phyloP scores from a whole-genome alignment of 2,329 filamentous ascomycete genomes.

The Piedraia hortae region DNA sequence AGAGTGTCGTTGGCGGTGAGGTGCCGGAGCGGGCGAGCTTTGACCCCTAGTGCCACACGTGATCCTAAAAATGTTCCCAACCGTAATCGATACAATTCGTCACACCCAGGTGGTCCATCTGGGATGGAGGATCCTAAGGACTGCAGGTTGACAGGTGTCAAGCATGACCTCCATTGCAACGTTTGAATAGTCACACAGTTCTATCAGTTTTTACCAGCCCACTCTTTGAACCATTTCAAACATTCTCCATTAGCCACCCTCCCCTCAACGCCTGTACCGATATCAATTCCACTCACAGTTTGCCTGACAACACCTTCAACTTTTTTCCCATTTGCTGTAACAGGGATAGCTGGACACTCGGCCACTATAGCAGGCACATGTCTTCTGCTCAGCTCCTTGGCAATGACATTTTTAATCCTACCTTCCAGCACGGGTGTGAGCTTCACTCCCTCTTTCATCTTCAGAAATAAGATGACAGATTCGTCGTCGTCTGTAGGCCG shows the following conservation, averaged over 20 bases:
- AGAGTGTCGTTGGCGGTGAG: too few species aligned
- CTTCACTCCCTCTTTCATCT: constrained; percentile 32
- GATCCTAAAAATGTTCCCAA: too few species aligned
- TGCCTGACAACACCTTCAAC: constrained; percentile 93
- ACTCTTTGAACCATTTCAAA: constrained; percentile 63
- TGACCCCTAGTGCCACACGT: too few species aligned
- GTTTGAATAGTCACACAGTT: too few species aligned
- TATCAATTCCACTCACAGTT: constrained; percentile 62
- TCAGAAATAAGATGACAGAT: constrained; percentile 67
- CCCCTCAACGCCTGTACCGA: constrained; percentile 73
- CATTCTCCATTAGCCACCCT: constrained; percentile 84
- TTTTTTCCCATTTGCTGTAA: constrained; percentile 92
- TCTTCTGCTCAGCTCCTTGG: constrained; percentile 54
- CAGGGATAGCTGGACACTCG: constrained; percentile 61
- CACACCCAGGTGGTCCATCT: too few species aligned
- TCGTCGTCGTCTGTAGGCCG: constrained; percentile 48
- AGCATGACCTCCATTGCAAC: too few species aligned
- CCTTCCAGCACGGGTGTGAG: constrained; percentile 34
- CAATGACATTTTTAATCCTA: constrained; percentile 39
- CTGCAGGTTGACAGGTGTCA: too few species aligned
- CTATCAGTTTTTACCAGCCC: constrained; percentile 39
- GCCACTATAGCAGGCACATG: constrained; percentile 72
- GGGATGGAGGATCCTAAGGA: too few species aligned
- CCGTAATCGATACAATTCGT: too few species aligned
- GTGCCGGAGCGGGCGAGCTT: too few species aligned